Percentiles rank a stretch among this genome's conserved stretches.
phyloP scores from a whole-genome alignment of 208 protist species.

The Leishmania gerbilli region DNA sequence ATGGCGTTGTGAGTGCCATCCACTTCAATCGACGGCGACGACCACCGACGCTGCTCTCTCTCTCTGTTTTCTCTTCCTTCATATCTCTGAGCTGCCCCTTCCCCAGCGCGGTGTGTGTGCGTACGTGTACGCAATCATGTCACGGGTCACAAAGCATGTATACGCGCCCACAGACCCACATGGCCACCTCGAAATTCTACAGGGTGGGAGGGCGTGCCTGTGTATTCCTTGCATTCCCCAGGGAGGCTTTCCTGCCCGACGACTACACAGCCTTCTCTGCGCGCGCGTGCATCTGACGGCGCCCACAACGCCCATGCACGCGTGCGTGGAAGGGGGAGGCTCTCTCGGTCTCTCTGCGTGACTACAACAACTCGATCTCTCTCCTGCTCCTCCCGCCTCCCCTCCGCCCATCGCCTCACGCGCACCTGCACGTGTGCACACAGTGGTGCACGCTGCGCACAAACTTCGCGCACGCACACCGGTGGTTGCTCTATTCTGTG shows the following conservation, averaged over 20 bases:
- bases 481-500: not conserved
- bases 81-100: not conserved
- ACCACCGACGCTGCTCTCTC: not conserved
- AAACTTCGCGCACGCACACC: not conserved
- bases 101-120: not conserved
- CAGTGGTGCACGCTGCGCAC: not conserved
- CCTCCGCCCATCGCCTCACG: not conserved
- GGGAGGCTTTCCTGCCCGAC: not conserved
- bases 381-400: not conserved
- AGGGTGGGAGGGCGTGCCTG: not conserved
- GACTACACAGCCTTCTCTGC: not conserved
- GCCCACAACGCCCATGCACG: not conserved
- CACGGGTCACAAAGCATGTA: not conserved
- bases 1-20: not conserved
- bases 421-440: not conserved
- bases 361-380: not conserved
- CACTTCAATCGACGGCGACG: not conserved
- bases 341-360: not conserved
- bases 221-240: not conserved
- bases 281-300: not conserved
- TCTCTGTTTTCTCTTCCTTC: not conserved
- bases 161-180: not conserved
- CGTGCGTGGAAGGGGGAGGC: not conserved
- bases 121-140: not conserved
- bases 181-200: not conserved